A percentile compares a stretch with the other conserved stretches of the same genome.
Evolutionary conservation across 2,329 filamentous ascomycete genomes (phyloP).

Genomic region (Trichoderma sp.): DNA sequence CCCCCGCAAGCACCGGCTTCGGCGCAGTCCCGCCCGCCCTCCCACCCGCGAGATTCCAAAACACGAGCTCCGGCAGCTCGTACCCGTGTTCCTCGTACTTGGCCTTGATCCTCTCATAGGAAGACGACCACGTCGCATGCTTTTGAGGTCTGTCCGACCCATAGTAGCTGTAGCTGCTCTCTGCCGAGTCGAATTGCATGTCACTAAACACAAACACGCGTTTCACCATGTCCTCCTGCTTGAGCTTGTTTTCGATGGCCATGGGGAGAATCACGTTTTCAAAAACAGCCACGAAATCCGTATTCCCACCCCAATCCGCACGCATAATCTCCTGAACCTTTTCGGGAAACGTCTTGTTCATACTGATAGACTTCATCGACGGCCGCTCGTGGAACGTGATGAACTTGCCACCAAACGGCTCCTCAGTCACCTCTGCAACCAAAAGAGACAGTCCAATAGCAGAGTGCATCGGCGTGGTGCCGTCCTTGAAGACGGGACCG

Average conservation of each 20-base stretch:
- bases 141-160: not conserved
- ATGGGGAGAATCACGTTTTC: conserved; percentile 53
- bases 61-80: conserved; percentile 57
- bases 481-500: conserved; percentile 40
- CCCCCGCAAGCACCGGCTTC: conserved; percentile 49
- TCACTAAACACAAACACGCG: conserved; percentile 60
- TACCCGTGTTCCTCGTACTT: conserved; percentile 51
- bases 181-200: conserved; percentile 56
- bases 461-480: conserved; percentile 50
- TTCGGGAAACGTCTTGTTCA: conserved; percentile 38
- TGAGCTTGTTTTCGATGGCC: conserved; percentile 49
- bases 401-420: conserved; percentile 54
- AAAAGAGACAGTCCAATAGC: conserved; percentile 57
- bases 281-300: conserved; percentile 56
- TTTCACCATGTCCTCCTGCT: conserved; percentile 59
- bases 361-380: conserved; percentile 40
- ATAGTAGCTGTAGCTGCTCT: not conserved
- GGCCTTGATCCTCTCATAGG: conserved; percentile 49
- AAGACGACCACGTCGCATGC: conserved; percentile 39
- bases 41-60: conserved; percentile 56
- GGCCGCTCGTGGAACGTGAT: conserved; percentile 53
- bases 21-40: conserved; percentile 35
- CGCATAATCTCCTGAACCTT: conserved; percentile 38
- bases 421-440: conserved; percentile 50
- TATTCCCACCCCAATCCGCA: conserved; percentile 43